Evolutionary conservation across 441 rosid genomes (phyloP).

Genomic region (Gossypium schwendimanii): DNA sequence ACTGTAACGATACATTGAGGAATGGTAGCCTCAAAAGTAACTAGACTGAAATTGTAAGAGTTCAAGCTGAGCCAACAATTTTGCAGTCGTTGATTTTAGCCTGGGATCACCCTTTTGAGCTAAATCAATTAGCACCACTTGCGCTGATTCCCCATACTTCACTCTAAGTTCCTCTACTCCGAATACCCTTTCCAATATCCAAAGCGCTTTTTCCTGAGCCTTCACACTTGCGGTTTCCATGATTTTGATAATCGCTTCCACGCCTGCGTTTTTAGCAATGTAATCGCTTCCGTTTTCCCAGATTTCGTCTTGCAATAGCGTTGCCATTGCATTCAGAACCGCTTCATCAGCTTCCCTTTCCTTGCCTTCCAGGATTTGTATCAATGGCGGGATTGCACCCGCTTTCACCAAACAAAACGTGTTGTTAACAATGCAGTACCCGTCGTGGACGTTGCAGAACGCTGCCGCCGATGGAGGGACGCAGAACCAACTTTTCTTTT

Average conservation of each 20-base stretch:
- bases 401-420: slow-evolving; percentile 64
- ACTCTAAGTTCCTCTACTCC: slow-evolving; percentile 35
- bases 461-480: slow-evolving; percentile 33
- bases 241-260: slow-evolving; percentile 35
- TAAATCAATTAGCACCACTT: slow-evolving; percentile 45
- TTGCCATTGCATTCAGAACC: slow-evolving; percentile 40
- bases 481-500: slow-evolving; percentile 41
- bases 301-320: slow-evolving; percentile 49
- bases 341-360: slow-evolving; percentile 57
- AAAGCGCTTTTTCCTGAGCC: slow-evolving; percentile 52
- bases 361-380: slow-evolving; percentile 36
- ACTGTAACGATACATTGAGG: background rate
- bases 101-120: slow-evolving; percentile 49
- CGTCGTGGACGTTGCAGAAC: slow-evolving; percentile 51
- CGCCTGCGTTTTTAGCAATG: slow-evolving; percentile 31
- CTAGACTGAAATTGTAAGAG: slow-evolving; percentile 53
- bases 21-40: slow-evolving; percentile 23
- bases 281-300: slow-evolving; percentile 50
- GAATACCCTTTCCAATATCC: slow-evolving; percentile 52
- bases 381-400: slow-evolving; percentile 38
- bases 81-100: slow-evolving; percentile 37
- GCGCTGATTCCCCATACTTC: slow-evolving; percentile 41
- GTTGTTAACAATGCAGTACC: slow-evolving; percentile 38
- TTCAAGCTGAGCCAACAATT: slow-evolving; percentile 48
- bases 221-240: slow-evolving; percentile 33